These are phyloP conservation scores for Penicillium cosmopolitanum DNA, from an alignment of 495 filamentous ascomycete genomes.

Conservation along the genomic window DNA sequence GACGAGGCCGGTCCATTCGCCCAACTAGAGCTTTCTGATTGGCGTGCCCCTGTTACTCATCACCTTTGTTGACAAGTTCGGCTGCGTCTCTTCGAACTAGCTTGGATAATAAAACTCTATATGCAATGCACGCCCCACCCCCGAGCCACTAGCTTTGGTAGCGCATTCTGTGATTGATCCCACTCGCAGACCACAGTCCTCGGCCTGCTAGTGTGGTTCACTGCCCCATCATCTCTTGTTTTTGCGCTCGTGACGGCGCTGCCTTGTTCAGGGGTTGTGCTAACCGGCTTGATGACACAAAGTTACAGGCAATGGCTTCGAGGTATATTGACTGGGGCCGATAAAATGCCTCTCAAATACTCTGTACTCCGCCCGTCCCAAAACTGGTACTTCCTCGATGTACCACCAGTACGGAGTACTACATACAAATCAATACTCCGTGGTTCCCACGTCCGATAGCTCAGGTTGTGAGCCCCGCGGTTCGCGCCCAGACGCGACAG, in stretches of 20 bases:
- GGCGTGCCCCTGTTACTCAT: slow-evolving; percentile 10
- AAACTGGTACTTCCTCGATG: background rate
- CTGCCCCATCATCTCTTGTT: slow-evolving; percentile 11
- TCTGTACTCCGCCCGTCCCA: background rate
- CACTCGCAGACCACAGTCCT: slow-evolving; percentile 1
- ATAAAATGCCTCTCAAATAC: background rate
- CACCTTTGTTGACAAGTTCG: slow-evolving; percentile 1
- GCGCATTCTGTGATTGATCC: slow-evolving; percentile 13
- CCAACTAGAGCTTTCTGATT: slow-evolving; percentile 1
- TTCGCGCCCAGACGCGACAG: background rate
- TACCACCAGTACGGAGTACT: background rate
- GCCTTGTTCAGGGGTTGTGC: slow-evolving; percentile 14
- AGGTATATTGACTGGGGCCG: background rate
- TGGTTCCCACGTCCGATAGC: background rate
- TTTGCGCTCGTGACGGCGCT: slow-evolving; percentile 20
- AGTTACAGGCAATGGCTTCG: background rate
- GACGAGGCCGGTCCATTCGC: slow-evolving; percentile 14
- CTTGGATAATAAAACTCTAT: slow-evolving; percentile 14
- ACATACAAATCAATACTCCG: background rate
- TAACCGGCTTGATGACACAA: background rate
- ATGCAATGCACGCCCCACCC: background rate
- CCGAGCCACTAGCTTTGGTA: slow-evolving; percentile 13
- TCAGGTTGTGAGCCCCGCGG: background rate
- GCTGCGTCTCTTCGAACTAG: background rate
- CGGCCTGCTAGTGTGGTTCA: slow-evolving; percentile 4